phyloP scores from a whole-genome alignment of 495 filamentous ascomycete species.

The Neurospora pannonica region DNA sequence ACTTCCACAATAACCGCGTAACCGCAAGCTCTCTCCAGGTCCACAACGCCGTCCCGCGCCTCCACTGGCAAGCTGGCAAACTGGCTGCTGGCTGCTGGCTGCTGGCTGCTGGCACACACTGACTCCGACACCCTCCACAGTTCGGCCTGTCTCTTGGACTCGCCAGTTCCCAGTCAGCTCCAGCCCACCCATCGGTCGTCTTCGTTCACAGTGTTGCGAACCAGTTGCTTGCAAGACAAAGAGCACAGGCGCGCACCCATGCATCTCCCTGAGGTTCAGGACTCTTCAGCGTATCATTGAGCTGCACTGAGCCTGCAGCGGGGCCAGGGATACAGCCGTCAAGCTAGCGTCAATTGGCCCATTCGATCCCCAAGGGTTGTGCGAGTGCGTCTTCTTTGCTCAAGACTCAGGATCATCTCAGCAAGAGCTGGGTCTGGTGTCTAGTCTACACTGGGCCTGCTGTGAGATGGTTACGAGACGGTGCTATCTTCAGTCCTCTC shows the following conservation, averaged over 20 bases:
- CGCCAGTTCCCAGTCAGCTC: neutral
- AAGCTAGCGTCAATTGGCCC: neutral
- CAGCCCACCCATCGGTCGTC: neutral
- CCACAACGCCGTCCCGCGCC: neutral
- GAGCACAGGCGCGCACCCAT: neutral
- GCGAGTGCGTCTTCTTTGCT: neutral
- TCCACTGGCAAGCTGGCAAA: neutral
- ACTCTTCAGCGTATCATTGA: constrained; percentile 1
- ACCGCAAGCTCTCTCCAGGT: neutral
- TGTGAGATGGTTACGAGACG: neutral
- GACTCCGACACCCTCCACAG: neutral
- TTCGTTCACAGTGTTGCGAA: neutral
- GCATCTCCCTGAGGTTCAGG: neutral
- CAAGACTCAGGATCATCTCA: neutral
- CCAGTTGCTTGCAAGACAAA: neutral
- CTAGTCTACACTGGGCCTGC: neutral
- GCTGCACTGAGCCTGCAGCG: neutral
- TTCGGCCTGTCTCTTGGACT: neutral
- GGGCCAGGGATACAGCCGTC: constrained; percentile 8
- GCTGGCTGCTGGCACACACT: neutral
- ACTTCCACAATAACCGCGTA: neutral
- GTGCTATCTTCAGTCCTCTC: neutral
- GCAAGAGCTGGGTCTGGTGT: neutral
- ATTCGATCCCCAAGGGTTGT: neutral
- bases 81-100: neutral